A percentile compares a stretch with the other conserved stretches of the same genome.
These are phyloP conservation scores for Sporothrix humicola DNA, from an alignment of 2,329 filamentous ascomycete species.

Conservation along the genomic window DNA sequence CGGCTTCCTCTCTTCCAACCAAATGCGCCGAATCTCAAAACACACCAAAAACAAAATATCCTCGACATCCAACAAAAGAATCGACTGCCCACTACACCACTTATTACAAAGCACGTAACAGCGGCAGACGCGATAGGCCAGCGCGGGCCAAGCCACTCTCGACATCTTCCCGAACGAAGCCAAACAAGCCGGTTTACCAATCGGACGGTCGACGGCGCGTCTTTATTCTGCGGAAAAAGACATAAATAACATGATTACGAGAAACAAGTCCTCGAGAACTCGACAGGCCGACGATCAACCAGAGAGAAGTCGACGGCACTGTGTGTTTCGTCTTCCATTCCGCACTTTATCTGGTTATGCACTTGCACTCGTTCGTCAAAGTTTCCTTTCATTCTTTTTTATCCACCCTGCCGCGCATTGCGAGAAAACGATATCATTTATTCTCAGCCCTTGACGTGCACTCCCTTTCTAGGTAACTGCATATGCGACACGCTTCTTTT, in stretches of 20 bases:
- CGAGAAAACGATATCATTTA: neutral
- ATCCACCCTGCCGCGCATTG: neutral
- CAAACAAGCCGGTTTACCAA: neutral
- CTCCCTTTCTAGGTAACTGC: neutral
- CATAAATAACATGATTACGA: neutral
- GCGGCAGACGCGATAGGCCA: conserved; percentile 10
- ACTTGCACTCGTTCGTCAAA: neutral
- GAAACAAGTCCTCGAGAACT: neutral
- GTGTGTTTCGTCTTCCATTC: neutral
- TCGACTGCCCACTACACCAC: conserved; percentile 18
- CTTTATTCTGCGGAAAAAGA: neutral
- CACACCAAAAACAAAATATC: neutral
- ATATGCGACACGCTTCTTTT: conserved; percentile 12
- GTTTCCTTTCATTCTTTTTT: neutral
- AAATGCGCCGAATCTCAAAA: conserved; percentile 23
- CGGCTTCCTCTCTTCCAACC: conserved; percentile 2
- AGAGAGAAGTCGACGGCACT: neutral
- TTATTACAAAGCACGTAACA: neutral
- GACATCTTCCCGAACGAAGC: neutral
- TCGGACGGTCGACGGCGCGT: conserved; percentile 25
- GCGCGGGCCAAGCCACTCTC: conserved; percentile 22
- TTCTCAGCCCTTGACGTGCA: neutral
- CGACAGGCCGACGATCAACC: neutral
- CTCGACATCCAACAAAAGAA: neutral
- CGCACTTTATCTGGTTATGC: conserved; percentile 1